These are phyloP conservation scores for Scutellaria baicalensis DNA, from an alignment of 257 asterid genomes.

Conservation along the genomic window DNA sequence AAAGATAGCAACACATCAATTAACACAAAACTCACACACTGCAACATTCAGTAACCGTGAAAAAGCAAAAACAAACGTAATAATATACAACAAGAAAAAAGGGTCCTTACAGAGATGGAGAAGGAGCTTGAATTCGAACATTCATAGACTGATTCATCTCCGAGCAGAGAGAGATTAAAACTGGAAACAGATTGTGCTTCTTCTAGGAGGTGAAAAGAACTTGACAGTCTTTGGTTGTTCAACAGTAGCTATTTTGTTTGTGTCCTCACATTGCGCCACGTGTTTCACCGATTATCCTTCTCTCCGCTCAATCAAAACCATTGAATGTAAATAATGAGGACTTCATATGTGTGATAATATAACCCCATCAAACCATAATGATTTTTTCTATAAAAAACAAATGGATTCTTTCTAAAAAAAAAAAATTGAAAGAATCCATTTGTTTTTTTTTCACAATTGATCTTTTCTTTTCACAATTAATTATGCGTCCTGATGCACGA, in stretches of 20 bases:
- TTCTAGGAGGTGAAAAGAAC: background rate
- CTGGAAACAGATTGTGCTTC: background rate
- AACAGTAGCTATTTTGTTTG: conserved; percentile 20
- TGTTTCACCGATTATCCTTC: conserved; percentile 29
- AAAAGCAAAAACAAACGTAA: background rate
- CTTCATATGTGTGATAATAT: too few relatives aligned
- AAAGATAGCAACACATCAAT: background rate
- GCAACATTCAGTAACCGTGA: background rate
- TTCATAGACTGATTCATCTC: conserved; percentile 48
- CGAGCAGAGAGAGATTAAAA: background rate
- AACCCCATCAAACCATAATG: too few relatives aligned
- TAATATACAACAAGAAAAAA: background rate
- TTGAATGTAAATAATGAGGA: background rate
- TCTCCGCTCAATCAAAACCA: background rate
- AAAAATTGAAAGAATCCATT: too few relatives aligned
- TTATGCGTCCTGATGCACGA: too few relatives aligned
- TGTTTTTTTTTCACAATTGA: too few relatives aligned
- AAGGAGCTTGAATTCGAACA: conserved; percentile 48
- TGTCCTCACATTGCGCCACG: conserved; percentile 35
- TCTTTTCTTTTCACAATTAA: too few relatives aligned
- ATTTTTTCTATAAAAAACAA: too few relatives aligned
- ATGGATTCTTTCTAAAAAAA: too few relatives aligned
- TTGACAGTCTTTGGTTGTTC: background rate
- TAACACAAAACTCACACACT: background rate
- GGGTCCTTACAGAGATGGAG: conserved; percentile 52